Percentiles rank a stretch among this genome's conserved stretches.
Conservation (phyloP, 768 basidiomycete genomes). For the Tricholoma furcatifolium region DNA sequence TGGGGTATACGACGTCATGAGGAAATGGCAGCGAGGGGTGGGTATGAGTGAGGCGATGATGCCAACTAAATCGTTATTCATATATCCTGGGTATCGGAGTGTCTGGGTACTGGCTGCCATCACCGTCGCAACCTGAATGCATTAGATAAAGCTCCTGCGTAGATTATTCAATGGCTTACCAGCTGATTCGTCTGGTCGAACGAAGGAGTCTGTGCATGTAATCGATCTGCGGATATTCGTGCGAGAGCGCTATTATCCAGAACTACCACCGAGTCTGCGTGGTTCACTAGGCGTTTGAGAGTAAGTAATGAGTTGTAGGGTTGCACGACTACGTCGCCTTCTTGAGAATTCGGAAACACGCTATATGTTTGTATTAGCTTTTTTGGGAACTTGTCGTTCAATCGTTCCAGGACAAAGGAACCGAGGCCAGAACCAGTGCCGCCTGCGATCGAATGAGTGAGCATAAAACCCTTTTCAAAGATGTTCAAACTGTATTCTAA, state of each 20-base stretch:
- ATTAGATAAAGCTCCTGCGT: not conserved
- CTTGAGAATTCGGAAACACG: constrained; percentile 92
- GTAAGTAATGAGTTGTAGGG: constrained; percentile 96
- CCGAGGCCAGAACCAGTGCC: constrained; percentile 98
- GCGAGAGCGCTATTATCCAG: constrained; percentile 94
- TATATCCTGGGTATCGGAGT: constrained; percentile 95
- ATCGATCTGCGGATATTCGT: constrained; percentile 88
- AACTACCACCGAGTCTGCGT: constrained; percentile 96
- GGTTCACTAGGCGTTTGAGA: constrained; percentile 90
- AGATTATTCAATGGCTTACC: constrained; percentile 37
- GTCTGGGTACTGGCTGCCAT: constrained; percentile 98
- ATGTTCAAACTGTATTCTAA: not conserved
- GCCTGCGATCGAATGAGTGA: constrained; percentile 98
- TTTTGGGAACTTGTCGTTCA: constrained; percentile 98
- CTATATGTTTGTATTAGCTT: constrained; percentile 99
- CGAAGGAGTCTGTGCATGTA: constrained; percentile 84
- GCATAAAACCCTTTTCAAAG: constrained; percentile 87
- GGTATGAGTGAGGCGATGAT: constrained; percentile 97
- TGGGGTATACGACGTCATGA: constrained; percentile 98
- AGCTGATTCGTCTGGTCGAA: constrained; percentile 94
- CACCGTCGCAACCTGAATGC: constrained; percentile 83
- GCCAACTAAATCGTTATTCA: constrained; percentile 99
- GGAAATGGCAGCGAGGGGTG: constrained; percentile 95
- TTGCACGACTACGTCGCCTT: constrained; percentile 96
- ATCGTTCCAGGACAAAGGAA: constrained; percentile 93